Evolutionary conservation across 1,139 yeast genomes (phyloP), one percentile per base, ranked within the genome.

Genomic region (Petasospora fabianii): DNA sequence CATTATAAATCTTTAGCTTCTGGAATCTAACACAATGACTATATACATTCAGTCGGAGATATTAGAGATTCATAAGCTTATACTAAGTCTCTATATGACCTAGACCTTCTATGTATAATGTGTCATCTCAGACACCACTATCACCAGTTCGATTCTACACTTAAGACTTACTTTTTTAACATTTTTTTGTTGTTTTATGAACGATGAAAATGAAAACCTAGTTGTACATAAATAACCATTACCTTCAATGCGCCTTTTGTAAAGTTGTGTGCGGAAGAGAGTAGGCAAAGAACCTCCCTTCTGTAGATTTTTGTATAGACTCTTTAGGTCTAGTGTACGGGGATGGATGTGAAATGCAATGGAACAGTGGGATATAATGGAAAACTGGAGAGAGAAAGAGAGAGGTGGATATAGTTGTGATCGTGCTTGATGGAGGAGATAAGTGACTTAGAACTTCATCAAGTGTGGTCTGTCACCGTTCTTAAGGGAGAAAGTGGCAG

Each of bases 381-480:
- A n/a, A n/a, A n/a, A n/a, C n/a, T 14, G 14, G 33, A 32, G 30
- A 24, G 6, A 13, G 9, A 11, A 19, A 18, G 20, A 13, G 14
- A 8, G 31, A 18, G 16, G 19, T 18, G 22, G 31, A n/a, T 22
- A 11, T 16, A 3, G 27, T n/a, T 22, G 34, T 22, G 27, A n/a
- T n/a, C n/a, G n/a, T n/a, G n/a, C n/a, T n/a, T n/a, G n/a, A n/a
- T n/a, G n/a, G n/a, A n/a, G n/a, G n/a, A n/a, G n/a, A n/a, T 22
- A 6, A 19, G 12, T 22, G 28, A n/a, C 41, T 80, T 84, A 86
- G 71, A 87, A 86, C 77, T 83, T 84, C 79, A 87, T 84, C 66
- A 80, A 78, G 73, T 87, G 96, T 62, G 96, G 96, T 71, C 74
- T 84, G 78, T 87, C 96, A 69, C 96, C 96, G 71, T 77, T 79